Evolutionary conservation across 2,329 filamentous ascomycete genomes (phyloP), one percentile per base, ranked within the genome.

Genomic region (Venturia aucupariae): DNA sequence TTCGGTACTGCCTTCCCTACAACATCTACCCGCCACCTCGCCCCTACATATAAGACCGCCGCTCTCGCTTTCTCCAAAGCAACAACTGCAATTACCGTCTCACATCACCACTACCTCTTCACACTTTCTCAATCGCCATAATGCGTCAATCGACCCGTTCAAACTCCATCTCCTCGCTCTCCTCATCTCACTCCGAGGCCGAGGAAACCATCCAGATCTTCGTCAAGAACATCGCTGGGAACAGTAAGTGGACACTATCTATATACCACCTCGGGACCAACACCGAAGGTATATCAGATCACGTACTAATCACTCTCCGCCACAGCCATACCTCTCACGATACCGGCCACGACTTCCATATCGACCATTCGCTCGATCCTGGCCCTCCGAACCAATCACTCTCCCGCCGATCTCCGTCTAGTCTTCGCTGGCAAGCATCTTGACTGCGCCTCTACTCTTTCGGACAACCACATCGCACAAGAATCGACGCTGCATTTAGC

Each of bases 151-250:
- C 51, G n/a, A 57, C 15, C 51, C 75, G 75, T 65, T 74, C 74
- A 66, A 76, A 74, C 70, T 76, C 74, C 73, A 73, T 78, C 70
- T 74, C 74, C 65, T 78, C 75, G 71, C 70, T 76, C 70, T 75
- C 73, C 70, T 76, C 76, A 41, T 71, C 73, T 4, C 73, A 74
- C 39, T 71, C 73, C 48, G 79, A 82, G 65, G 70, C 74, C 60
- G 77, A 80, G 63, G 78, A 82, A 62, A 83, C 78, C 46, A 84
- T 84, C 76, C 82, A 84, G 72, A 83, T 86, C 74, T 85, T 86
- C 74, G 79, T 86, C 73, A 85, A 84, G 76, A 81, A 80, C 71
- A 75, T 84, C 61, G 77, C 80, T 42, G 83, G 83, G 68, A 78
- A 80, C 73, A 85, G 84, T 86, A 77, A 73, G 82, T 75, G 46